Evolutionary conservation across 805 yeast species (phyloP).

Genomic region (Lipomyces japonicus): DNA sequence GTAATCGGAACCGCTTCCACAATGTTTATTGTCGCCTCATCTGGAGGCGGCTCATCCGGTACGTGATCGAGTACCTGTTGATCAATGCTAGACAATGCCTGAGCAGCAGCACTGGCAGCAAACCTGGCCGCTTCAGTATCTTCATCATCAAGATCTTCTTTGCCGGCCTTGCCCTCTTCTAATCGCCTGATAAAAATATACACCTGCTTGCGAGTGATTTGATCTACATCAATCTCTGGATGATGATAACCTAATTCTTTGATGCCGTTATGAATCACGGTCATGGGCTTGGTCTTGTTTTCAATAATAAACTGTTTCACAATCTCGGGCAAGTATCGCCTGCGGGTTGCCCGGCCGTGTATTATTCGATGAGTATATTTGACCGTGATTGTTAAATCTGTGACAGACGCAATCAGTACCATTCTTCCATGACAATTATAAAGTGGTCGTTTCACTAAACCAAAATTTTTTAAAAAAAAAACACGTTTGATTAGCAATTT

Average conservation of each 20-base stretch:
- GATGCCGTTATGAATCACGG: constrained; percentile 16
- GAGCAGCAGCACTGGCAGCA: too few relatives aligned
- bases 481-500: neutral
- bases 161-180: neutral
- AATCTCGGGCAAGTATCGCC: constrained; percentile 20
- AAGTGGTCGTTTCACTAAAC: constrained; percentile 13
- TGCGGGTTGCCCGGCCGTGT: constrained; percentile 23
- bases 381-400: constrained; percentile 15
- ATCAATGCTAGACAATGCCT: too few relatives aligned
- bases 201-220: constrained; percentile 23
- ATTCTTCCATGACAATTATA: constrained; percentile 25
- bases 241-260: constrained; percentile 1
- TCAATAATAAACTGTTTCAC: constrained; percentile 15
- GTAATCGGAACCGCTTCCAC: too few relatives aligned
- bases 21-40: too few relatives aligned
- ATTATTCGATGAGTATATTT: constrained; percentile 22
- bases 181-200: constrained; percentile 17
- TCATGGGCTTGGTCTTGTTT: constrained; percentile 13
- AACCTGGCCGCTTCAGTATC: too few relatives aligned
- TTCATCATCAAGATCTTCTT: too few relatives aligned
- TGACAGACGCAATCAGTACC: constrained; percentile 18
- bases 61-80: too few relatives aligned
- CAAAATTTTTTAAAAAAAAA: neutral
- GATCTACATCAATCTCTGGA: constrained; percentile 1
- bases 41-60: too few relatives aligned